phyloP scores from a whole-genome alignment of 805 yeast genomes.

The Cyberlindnera samutprakarnensis region DNA sequence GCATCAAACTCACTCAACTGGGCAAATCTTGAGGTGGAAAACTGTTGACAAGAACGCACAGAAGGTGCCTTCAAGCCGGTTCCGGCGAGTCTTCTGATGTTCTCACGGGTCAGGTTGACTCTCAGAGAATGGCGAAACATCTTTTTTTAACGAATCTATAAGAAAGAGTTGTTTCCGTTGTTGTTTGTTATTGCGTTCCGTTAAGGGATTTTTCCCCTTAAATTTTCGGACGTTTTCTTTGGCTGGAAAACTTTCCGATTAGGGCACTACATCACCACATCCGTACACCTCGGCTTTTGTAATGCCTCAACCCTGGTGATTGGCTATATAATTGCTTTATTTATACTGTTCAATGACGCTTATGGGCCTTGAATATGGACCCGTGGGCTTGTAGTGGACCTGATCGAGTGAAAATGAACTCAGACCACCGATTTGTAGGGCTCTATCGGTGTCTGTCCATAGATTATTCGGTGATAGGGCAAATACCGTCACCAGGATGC shows the following conservation, averaged over 20 bases:
- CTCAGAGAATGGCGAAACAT: constrained; percentile 2
- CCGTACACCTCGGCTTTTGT: too few species aligned
- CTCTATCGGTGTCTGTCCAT: constrained; percentile 26
- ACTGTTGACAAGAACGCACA: neutral
- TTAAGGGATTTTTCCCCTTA: neutral
- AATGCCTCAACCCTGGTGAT: too few species aligned
- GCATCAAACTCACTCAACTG: constrained; percentile 21
- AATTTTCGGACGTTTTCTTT: neutral
- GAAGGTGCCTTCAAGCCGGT: too few species aligned
- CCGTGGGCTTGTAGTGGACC: neutral
- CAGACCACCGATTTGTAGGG: constrained; percentile 36
- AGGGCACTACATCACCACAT: constrained; percentile 1
- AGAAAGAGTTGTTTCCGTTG: too few species aligned
- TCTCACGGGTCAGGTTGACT: too few species aligned
- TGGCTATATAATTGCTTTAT: too few species aligned
- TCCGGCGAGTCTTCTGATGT: too few species aligned
- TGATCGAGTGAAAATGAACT: constrained; percentile 1
- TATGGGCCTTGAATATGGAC: neutral
- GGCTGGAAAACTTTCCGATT: neutral
- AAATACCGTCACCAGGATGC: constrained; percentile 34
- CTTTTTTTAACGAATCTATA: too few species aligned
- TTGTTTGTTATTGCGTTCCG: too few species aligned
- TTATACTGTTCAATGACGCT: too few species aligned
- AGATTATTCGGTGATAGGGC: constrained; percentile 29
- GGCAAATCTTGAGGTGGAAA: constrained; percentile 1